Evolutionary conservation across 164 flowering plant genomes (phyloP), one percentile per base, ranked within the genome.

Genomic region (Cinnamomum chago): DNA sequence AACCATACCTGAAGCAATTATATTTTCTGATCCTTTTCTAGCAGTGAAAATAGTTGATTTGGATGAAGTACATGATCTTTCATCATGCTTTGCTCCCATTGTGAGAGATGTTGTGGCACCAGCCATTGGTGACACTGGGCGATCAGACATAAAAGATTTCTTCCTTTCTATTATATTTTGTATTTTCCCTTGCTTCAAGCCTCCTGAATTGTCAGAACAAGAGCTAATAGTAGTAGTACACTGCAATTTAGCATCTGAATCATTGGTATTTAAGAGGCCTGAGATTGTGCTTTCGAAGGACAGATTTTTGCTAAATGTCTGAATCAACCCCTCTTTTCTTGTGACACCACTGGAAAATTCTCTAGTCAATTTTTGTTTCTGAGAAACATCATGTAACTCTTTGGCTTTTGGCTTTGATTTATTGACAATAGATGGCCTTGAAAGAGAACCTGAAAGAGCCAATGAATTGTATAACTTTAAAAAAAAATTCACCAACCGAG

Each of bases 401-500:
- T 85, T 90, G 27, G 85, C 88, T 82, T 87, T 92, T 23, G 89
- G 87, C 79, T 86, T 86, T 33, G 78, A 40, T 58, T 84, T 74
- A 79, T 67, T 85, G 76, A 89, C 89, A 50, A 96, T 89, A 82
- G 80, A 83, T 58, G 97, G 90, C 81, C 88, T 90, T 22, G 72
- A 80, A 51, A 92, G 78, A 68, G 86, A 71, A 79, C 93, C 99
- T 95, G 90, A 76, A 40, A 64, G 25, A 50, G 65, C 50, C 67
- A 30, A 30, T 30, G 35, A 30, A 30, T 30, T 30, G 35, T 30
- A 30, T 30, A 30, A 5, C 35, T 30, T 35, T 7, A 23, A 9
- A 64, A 64, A 64, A 22, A 27, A 15, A 11, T 64, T n/a, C 12
- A n/a, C 27, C 67, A 27, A 11, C 11, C 35, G 5, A 3, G 35